A percentile compares a stretch with the other conserved stretches of the same genome.
Conservation (phyloP, 2,329 filamentous ascomycete genomes). For the Colletotrichum shisoi region DNA sequence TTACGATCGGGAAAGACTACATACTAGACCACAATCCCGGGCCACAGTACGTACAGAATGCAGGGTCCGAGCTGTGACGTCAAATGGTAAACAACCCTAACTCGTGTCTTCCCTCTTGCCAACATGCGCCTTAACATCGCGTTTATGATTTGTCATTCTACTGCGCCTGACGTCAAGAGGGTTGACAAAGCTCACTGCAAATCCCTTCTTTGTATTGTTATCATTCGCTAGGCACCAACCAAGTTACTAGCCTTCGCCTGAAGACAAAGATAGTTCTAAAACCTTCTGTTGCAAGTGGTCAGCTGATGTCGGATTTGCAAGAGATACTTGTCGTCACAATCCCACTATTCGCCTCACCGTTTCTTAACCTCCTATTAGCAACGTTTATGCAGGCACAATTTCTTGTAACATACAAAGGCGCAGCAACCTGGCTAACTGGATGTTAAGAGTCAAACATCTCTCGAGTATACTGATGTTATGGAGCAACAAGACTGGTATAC, state of each 20-base stretch:
- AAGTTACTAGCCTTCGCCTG: neutral
- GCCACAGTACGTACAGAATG: neutral
- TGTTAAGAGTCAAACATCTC: neutral
- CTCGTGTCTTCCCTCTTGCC: neutral
- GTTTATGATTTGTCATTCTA: neutral
- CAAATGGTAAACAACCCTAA: slow-evolving; percentile 5
- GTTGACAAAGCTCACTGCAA: neutral
- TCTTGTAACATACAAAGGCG: neutral
- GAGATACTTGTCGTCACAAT: neutral
- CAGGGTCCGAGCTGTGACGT: slow-evolving; percentile 14
- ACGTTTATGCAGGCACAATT: neutral
- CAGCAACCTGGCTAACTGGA: neutral
- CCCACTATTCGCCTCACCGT: neutral
- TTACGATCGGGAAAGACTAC: neutral
- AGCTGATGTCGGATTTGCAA: neutral
- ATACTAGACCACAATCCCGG: neutral
- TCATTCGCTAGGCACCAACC: too few species aligned
- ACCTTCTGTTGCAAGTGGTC: neutral
- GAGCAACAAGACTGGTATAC: too few species aligned
- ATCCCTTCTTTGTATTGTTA: neutral
- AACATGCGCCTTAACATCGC: neutral
- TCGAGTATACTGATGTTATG: neutral
- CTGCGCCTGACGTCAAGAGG: neutral
- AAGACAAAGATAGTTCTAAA: neutral
- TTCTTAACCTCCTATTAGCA: neutral